phyloP scores from a whole-genome alignment of 345 rosid genomes.

The Eutrema heterophyllum region DNA sequence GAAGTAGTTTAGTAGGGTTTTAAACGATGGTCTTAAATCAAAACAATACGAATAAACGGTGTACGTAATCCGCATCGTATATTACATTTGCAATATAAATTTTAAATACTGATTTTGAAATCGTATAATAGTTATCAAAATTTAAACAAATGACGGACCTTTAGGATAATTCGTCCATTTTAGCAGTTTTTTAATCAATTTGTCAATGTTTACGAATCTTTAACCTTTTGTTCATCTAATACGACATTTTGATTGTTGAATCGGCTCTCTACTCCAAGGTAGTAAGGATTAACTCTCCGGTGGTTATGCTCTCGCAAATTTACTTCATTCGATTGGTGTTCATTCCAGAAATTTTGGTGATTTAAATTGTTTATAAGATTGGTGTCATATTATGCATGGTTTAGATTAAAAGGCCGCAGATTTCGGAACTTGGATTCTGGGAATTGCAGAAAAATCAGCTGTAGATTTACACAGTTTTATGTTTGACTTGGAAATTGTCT shows the following conservation, averaged over 20 bases:
- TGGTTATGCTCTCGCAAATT: background rate
- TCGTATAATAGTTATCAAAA: background rate
- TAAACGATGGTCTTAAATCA: background rate
- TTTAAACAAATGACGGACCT: background rate
- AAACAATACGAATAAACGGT: background rate
- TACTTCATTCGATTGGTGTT: background rate
- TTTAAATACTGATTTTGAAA: background rate
- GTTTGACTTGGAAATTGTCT: too few relatives aligned
- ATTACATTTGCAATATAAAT: background rate
- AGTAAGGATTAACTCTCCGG: background rate
- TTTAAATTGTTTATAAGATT: background rate
- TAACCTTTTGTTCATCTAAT: background rate
- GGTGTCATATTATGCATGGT: background rate
- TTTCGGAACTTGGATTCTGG: background rate
- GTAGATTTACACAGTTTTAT: too few relatives aligned
- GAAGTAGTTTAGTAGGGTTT: background rate
- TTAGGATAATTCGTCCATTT: background rate
- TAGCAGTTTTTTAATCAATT: background rate
- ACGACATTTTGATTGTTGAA: background rate
- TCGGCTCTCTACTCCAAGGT: background rate
- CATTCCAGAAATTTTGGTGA: background rate
- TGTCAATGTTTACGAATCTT: background rate
- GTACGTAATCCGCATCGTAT: background rate
- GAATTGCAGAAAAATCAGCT: too few relatives aligned
- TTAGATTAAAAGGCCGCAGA: background rate